Base-by-base conservation (phyloP, 352 stramenopile species). In the Globisporangium nunn region DNA sequence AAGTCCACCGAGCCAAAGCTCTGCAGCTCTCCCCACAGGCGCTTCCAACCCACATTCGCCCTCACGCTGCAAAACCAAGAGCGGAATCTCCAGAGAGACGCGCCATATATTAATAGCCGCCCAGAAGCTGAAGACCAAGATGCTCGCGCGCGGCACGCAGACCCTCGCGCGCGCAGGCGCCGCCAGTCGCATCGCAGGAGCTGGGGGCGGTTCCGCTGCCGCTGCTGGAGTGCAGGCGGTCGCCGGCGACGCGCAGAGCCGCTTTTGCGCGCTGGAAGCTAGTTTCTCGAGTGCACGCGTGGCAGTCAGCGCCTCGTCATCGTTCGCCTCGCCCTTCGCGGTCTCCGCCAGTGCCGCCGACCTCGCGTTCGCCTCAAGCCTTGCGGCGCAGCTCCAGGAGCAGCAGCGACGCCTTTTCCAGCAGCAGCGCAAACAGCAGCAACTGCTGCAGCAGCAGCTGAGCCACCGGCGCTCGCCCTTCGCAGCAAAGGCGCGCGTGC, bases 381-480 rank as follows among this genome's bases (percentile, higher is more conserved):
- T 61, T 29, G 55, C 55, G 0, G 55, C 55, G 17, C 55, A 61
- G 10, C 53, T 61, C 12, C 55, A 61, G 37, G 46, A 61, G 45
- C 55, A 55, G 55, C 55, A 23, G 15, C 41, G 18, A 17, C 41
- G 41, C 4, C 41, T 18, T 2, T 14, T 55, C 33, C 33, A 60
- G 14, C 18, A 28, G 10, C 47, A 54, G 55, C 46, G 54, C 3
- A 15, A 15, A 5, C 47, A 54, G 55, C 46, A 51, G 17, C 47
- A n/a, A 17, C 44, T 54, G 23, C 41, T 30, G 45, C 18, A 35
- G 46, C 55, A 55, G 35, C 55, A 61, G 35, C 45, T 47, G 41
- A 47, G 53, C 55, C 47, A 61, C 55, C 35, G 55, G 2, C 55
- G 55, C 55, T 61, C 55, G 47, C 55, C 55, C 37, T 61, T 61